Percentiles rank a stretch among this genome's conserved stretches.
phyloP scores from a whole-genome alignment of 768 basidiomycete genomes.

The Gloeostereum incarnatum region DNA sequence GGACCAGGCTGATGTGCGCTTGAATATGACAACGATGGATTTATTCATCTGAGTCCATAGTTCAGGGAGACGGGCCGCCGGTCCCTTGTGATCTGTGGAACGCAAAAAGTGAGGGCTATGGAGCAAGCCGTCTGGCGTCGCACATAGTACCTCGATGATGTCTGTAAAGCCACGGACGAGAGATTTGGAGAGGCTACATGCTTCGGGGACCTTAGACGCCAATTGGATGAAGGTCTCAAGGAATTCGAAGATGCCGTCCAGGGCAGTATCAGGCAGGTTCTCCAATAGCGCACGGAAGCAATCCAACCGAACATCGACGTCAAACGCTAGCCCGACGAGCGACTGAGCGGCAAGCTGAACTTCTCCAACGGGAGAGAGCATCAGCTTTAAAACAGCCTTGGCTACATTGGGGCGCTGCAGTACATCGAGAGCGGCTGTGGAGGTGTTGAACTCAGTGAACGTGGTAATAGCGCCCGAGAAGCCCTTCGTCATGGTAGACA shows the following conservation, averaged over 20 bases:
- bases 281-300: constrained; percentile 76
- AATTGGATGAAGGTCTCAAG: constrained; percentile 56
- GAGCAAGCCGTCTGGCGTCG: constrained; percentile 60
- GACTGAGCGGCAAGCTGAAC: constrained; percentile 70
- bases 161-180: constrained; percentile 91
- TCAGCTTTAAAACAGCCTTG: constrained; percentile 50
- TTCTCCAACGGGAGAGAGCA: constrained; percentile 76
- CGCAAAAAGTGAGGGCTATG: constrained; percentile 44
- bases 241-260: constrained; percentile 65
- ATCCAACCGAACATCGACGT: constrained; percentile 83
- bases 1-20: constrained; percentile 78
- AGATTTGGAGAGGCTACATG: constrained; percentile 80
- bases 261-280: constrained; percentile 51
- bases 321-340: constrained; percentile 78
- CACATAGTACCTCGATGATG: constrained; percentile 81
- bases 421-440: constrained; percentile 41
- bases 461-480: constrained; percentile 55
- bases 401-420: constrained; percentile 48
- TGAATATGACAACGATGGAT: constrained; percentile 78
- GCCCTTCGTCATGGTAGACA: constrained; percentile 48
- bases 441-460: constrained; percentile 54
- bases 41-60: constrained; percentile 82
- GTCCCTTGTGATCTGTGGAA: constrained; percentile 29
- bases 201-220: constrained; percentile 66
- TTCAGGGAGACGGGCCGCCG: constrained; percentile 46